Percentiles rank a stretch among this genome's conserved stretches.
Conservation (phyloP, 306 rosid species). For the Herpetospermum pedunculosum region DNA sequence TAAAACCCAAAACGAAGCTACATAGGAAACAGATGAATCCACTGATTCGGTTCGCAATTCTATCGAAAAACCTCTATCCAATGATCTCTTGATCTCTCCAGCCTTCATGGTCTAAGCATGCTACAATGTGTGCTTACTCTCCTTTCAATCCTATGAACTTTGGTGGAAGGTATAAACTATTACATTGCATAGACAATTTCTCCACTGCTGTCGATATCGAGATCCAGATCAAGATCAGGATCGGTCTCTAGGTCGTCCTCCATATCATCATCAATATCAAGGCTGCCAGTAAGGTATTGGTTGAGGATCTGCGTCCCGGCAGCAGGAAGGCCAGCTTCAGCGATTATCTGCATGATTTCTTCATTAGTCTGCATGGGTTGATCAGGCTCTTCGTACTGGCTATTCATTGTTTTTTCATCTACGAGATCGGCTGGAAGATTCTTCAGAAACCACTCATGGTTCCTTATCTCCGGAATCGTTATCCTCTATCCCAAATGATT, state of each 20-base stretch:
- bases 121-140: not conserved
- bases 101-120: not conserved
- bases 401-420: constrained; percentile 39
- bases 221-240: constrained; percentile 53
- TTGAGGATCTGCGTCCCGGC: constrained; percentile 58
- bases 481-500: constrained; percentile 51
- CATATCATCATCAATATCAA: constrained; percentile 89
- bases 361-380: constrained; percentile 75
- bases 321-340: constrained; percentile 75
- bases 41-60: not conserved
- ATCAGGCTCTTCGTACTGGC: constrained; percentile 70
- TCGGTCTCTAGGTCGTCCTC: constrained; percentile 77
- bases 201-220: constrained; percentile 81
- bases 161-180: not conserved
- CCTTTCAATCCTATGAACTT: not conserved
- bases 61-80: not conserved
- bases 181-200: constrained; percentile 83
- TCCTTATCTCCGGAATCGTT: constrained; percentile 71
- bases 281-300: constrained; percentile 64
- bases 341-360: constrained; percentile 82
- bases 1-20: not conserved
- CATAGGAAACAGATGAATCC: not conserved
- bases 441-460: constrained; percentile 85
- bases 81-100: not conserved
- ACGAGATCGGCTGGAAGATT: constrained; percentile 81